Percentiles rank a stretch among this genome's conserved stretches.
phyloP scores from a whole-genome alignment of 495 filamentous ascomycete genomes.

The Aspergillus steynii region DNA sequence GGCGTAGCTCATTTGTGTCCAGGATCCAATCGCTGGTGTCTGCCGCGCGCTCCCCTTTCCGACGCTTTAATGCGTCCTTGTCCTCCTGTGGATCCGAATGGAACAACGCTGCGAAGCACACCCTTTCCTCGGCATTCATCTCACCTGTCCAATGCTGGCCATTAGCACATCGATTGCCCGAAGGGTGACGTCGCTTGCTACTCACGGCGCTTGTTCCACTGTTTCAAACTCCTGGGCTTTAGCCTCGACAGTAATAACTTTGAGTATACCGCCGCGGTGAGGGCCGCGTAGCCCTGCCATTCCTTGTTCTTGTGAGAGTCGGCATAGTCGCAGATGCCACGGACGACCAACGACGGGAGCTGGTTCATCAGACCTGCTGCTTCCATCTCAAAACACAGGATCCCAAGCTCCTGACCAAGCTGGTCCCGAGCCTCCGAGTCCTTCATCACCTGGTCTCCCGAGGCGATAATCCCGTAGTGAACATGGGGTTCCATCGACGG shows the following conservation, averaged over 20 bases:
- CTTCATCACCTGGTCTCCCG: slow-evolving; percentile 30
- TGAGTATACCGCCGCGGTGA: slow-evolving; percentile 3
- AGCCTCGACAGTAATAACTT: neutral
- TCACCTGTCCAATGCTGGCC: neutral
- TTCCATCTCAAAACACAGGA: slow-evolving; percentile 44
- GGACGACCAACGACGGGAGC: no score
- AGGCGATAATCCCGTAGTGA: slow-evolving; percentile 26
- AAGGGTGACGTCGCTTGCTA: no score
- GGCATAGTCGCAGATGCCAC: no score
- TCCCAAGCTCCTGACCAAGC: slow-evolving; percentile 16
- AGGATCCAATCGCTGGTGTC: slow-evolving; percentile 30
- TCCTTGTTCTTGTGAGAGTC: slow-evolving; percentile 7
- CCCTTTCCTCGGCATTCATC: neutral
- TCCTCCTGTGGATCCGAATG: slow-evolving; percentile 15
- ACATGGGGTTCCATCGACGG: slow-evolving; percentile 10
- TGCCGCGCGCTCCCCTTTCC: slow-evolving; percentile 21
- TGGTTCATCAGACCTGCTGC: no score
- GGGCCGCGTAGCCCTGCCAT: slow-evolving; percentile 4
- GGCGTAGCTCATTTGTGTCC: slow-evolving; percentile 17
- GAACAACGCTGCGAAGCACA: neutral
- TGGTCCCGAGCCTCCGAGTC: slow-evolving; percentile 25
- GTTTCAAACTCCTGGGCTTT: no score
- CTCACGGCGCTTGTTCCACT: no score
- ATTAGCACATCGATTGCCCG: no score
- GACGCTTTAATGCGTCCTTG: slow-evolving; percentile 20